Evolutionary conservation across 768 basidiomycete genomes (phyloP).

Genomic region (Leccinum subtestaceum): DNA sequence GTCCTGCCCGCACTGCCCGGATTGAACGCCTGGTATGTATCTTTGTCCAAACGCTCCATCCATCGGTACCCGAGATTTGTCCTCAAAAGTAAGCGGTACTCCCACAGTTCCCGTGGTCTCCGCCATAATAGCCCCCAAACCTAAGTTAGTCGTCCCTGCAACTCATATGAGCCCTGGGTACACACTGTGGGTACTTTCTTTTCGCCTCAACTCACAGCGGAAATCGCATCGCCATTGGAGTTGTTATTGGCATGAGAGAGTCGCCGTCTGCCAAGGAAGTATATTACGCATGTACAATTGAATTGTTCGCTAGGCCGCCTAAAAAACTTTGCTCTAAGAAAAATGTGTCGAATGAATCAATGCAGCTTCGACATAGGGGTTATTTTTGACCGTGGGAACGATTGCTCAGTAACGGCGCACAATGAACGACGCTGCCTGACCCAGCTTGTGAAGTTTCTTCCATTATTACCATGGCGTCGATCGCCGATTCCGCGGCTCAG

Average conservation of each 20-base stretch:
- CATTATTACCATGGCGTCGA: slow-evolving; percentile 40
- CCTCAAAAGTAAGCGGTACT: background rate
- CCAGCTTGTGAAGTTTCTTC: background rate
- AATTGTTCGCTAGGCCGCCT: background rate
- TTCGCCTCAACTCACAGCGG: background rate
- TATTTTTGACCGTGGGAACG: slow-evolving; percentile 14
- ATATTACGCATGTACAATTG: background rate
- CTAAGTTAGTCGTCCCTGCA: slow-evolving; percentile 5
- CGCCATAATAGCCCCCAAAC: background rate
- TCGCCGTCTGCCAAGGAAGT: background rate
- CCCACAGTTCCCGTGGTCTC: background rate
- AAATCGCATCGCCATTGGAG: background rate
- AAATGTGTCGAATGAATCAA: background rate
- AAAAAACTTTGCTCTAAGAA: background rate
- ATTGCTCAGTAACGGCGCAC: background rate
- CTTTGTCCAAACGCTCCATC: background rate
- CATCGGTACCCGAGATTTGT: background rate
- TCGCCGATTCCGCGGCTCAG: slow-evolving; percentile 51
- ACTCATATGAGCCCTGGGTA: background rate
- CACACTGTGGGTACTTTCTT: background rate
- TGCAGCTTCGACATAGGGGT: slow-evolving; percentile 3
- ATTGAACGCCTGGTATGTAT: background rate
- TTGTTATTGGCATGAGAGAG: background rate
- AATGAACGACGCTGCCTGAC: background rate
- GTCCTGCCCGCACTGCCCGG: background rate